Conservation (phyloP, 2,329 filamentous ascomycete genomes). For the Gremmenia infestans region DNA sequence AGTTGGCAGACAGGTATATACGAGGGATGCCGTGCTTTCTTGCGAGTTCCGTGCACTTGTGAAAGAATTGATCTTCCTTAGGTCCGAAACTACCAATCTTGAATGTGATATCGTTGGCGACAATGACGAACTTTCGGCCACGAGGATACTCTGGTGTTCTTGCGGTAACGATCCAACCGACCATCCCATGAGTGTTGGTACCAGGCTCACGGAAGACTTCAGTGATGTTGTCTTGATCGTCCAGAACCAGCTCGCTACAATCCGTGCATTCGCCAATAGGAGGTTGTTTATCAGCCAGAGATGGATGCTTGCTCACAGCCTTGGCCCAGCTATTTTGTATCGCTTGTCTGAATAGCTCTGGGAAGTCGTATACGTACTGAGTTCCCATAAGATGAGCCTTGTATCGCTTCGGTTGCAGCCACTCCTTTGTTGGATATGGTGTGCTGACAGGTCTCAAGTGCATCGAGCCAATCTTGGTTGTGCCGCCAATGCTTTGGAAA, state of each 20-base stretch:
- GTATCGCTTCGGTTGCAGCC: slow-evolving; percentile 97
- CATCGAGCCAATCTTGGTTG: slow-evolving; percentile 91
- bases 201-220: slow-evolving; percentile 94
- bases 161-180: slow-evolving; percentile 93
- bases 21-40: slow-evolving; percentile 91
- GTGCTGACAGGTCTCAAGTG: slow-evolving; percentile 87
- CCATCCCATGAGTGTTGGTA: slow-evolving; percentile 96
- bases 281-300: slow-evolving; percentile 75
- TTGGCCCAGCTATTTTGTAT: slow-evolving; percentile 92
- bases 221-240: slow-evolving; percentile 85
- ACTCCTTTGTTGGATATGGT: slow-evolving; percentile 97
- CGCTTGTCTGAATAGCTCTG: slow-evolving; percentile 96
- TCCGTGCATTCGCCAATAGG: slow-evolving; percentile 86
- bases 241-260: slow-evolving; percentile 88
- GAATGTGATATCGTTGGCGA: slow-evolving; percentile 99
- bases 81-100: slow-evolving; percentile 98
- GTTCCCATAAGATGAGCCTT: slow-evolving; percentile 99
- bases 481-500: slow-evolving; percentile 95
- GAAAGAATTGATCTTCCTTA: slow-evolving; percentile 95
- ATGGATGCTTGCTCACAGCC: slow-evolving; percentile 67
- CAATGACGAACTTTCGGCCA: slow-evolving; percentile 88
- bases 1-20: slow-evolving; percentile 98
- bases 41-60: slow-evolving; percentile 96
- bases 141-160: slow-evolving; percentile 92
- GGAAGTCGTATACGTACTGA: slow-evolving; percentile 99